These are phyloP conservation scores for Aeschynomene evenia DNA, from an alignment of 306 rosid species.

Conservation along the genomic window DNA sequence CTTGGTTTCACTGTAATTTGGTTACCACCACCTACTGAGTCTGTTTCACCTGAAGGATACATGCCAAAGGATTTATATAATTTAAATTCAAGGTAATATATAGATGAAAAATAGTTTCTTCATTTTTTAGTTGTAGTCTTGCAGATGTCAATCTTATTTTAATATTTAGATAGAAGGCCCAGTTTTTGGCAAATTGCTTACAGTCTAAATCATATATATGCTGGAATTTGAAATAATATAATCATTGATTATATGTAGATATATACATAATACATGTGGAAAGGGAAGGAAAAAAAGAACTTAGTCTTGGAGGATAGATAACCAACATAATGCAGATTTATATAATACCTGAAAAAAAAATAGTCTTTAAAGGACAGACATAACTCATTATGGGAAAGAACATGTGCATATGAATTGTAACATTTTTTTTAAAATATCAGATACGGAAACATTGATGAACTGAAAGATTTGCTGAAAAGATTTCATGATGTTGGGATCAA, in stretches of 20 bases:
- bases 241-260: neutral
- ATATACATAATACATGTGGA: neutral
- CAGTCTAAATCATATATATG: slow-evolving; percentile 12
- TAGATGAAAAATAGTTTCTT: neutral
- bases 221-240: slow-evolving; percentile 16
- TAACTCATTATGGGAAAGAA: neutral
- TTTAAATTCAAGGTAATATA: slow-evolving; percentile 86
- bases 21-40: slow-evolving; percentile 94
- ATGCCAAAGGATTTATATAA: slow-evolving; percentile 90
- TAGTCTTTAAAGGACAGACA: neutral
- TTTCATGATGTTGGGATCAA: slow-evolving; percentile 68
- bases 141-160: neutral
- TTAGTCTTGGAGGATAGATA: neutral
- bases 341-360: neutral
- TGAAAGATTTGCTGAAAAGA: slow-evolving; percentile 62
- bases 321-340: neutral
- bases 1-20: slow-evolving; percentile 80
- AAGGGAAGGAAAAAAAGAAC: neutral
- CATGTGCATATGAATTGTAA: slow-evolving; percentile 18
- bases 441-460: slow-evolving; percentile 75
- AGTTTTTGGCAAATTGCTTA: neutral
- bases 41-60: slow-evolving; percentile 91
- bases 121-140: neutral
- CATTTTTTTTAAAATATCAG: slow-evolving; percentile 40
- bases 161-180: slow-evolving; percentile 7